Conservation (phyloP, 306 rosid genomes). For the Cicer bijugum region DNA sequence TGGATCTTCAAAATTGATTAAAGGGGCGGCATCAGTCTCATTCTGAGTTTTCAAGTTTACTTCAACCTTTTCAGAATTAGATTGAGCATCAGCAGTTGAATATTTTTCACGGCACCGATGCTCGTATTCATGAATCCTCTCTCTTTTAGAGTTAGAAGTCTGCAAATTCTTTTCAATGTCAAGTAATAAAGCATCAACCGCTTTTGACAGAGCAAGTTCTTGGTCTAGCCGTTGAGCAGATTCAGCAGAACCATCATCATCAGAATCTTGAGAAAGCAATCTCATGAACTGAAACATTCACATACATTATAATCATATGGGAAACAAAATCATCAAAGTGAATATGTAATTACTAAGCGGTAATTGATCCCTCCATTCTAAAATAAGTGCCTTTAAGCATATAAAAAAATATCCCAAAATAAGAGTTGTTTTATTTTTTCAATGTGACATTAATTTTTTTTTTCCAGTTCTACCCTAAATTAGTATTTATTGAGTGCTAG, state of each 20-base stretch:
- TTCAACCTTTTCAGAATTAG: constrained; percentile 53
- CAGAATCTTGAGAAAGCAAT: constrained; percentile 68
- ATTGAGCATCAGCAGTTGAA: constrained; percentile 51
- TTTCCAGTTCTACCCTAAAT: no score
- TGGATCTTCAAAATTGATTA: constrained; percentile 43
- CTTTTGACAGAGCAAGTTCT: constrained; percentile 71
- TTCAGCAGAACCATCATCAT: constrained; percentile 59
- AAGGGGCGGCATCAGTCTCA: constrained; percentile 37
- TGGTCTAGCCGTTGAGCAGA: constrained; percentile 64
- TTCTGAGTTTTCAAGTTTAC: constrained; percentile 42
- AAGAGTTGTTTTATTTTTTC: no score
- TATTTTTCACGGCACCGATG: constrained; percentile 67
- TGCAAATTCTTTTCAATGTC: constrained; percentile 55
- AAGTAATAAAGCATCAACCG: constrained; percentile 60
- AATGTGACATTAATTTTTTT: no score
- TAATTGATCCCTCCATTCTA: no score
- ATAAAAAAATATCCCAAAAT: no score
- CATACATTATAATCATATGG: constrained; percentile 7
- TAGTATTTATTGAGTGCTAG: no score
- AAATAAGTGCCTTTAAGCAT: no score
- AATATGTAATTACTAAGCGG: background rate
- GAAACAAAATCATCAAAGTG: background rate
- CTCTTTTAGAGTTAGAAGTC: constrained; percentile 58
- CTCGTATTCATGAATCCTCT: constrained; percentile 65
- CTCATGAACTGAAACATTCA: constrained; percentile 72